Base-by-base conservation (phyloP, 2,329 filamentous ascomycete species). In the Nannizziopsis arthrosporioides region DNA sequence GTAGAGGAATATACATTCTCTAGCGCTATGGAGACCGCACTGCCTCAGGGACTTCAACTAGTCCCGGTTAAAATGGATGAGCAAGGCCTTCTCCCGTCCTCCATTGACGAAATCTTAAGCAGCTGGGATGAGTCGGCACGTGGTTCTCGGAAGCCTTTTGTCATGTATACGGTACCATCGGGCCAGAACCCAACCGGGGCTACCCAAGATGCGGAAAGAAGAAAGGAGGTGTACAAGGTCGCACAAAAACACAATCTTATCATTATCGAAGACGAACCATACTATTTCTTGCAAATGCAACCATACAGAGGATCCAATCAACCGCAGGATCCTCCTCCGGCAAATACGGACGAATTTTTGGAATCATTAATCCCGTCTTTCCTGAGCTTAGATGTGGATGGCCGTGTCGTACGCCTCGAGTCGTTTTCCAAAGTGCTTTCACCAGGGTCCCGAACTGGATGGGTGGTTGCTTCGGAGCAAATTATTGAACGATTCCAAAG, bases 1-100 rank as follows among this genome's bases (percentile, higher is more conserved):
- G 89, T 85, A 7, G 92, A 96, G 66, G 84, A 90, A 61, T 96
- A 90, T 66, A 90, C 86, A 35, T 98, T 95, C 68, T 81, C 84
- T 5, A 85, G 85, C 14, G 80, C 81, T 12, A 73, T 83, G 14
- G 80, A 85, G 59, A 79, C 81, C 0, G 80, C 78, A 0, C 63
- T 68, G 22, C 80, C 81, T 0, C 69, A 83, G 56, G 82, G 82
- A 3, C 65, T 83, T 27, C 74, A 73, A 49, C 72, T 79, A 9
- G 69, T 75, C 2, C 76, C 77, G 5, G 68, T 86, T 5, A 72
- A 74, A 50, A 78, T 86, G 69, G 83, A 88, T 57, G 70, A 70
- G 1, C 68, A 83, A 61, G 82, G 83, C 44, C 71, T 86, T 39
- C 65, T 82, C 1, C 73, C 83, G 0, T 71, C 73, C 19, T 69